Evolutionary conservation across 2,329 filamentous ascomycete species (phyloP).

Genomic region (Aureobasidium musti): DNA sequence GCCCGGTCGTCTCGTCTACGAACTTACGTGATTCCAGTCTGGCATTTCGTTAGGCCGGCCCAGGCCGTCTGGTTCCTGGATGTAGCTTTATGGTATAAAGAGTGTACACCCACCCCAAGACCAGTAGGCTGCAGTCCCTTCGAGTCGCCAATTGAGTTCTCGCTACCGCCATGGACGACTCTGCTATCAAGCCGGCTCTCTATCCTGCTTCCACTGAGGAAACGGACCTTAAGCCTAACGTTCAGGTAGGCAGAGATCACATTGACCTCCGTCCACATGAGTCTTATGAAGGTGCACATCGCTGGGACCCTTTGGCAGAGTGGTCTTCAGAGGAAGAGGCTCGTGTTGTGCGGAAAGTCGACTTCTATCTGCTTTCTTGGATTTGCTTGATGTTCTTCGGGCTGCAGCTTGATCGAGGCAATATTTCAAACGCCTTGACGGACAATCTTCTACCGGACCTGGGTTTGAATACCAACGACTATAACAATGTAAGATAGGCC

Average conservation of each 20-base stretch:
- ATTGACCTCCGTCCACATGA: conserved; percentile 24
- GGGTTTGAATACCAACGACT: conserved; percentile 30
- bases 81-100: background rate
- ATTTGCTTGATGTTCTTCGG: conserved; percentile 32
- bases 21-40: background rate
- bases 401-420: conserved; percentile 30
- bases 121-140: background rate
- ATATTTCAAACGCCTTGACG: conserved; percentile 32
- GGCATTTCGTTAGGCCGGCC: background rate
- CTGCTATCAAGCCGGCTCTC: conserved; percentile 24
- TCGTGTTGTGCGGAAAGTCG: conserved; percentile 31
- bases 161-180: conserved; percentile 18
- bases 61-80: background rate
- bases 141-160: background rate
- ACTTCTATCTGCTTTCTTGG: conserved; percentile 30
- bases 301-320: conserved; percentile 29
- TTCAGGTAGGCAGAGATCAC: conserved; percentile 23
- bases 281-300: conserved; percentile 21
- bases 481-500: conserved; percentile 30
- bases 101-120: background rate
- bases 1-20: conserved; percentile 4
- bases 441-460: conserved; percentile 32
- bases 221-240: conserved; percentile 11
- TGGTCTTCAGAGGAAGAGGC: conserved; percentile 31
- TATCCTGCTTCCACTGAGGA: conserved; percentile 2